A percentile compares a stretch with the other conserved stretches of the same genome.
Evolutionary conservation across 768 basidiomycete species (phyloP).

Genomic region (Boletus huronensis): DNA sequence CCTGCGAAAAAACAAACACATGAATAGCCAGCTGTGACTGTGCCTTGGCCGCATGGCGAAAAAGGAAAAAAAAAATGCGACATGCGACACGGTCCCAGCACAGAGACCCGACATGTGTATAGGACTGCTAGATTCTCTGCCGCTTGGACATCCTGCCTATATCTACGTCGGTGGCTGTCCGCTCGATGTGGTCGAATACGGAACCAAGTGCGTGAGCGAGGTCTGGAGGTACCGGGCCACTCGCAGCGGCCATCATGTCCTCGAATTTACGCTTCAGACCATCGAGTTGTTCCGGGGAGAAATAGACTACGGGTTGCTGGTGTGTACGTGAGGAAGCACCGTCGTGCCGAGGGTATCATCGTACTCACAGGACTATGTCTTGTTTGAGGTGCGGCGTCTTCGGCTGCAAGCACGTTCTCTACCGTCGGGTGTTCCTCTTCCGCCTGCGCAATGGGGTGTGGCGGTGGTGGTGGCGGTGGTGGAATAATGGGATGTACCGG

Average conservation of each 20-base stretch:
- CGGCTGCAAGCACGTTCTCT: constrained; percentile 15
- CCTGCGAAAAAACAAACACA: background rate
- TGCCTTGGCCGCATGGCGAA: background rate
- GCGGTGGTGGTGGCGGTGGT: constrained; percentile 4
- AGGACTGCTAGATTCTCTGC: constrained; percentile 18
- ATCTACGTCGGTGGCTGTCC: constrained; percentile 27
- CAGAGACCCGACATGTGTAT: background rate
- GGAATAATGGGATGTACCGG: constrained; percentile 8
- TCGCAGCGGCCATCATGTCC: constrained; percentile 29
- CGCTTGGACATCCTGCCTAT: constrained; percentile 25
- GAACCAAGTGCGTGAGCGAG: constrained; percentile 32
- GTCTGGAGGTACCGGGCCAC: constrained; percentile 30
- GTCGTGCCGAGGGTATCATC: background rate
- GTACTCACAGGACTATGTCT: constrained; percentile 16
- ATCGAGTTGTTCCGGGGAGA: constrained; percentile 30
- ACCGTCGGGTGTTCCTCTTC: constrained; percentile 15
- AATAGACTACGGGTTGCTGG: constrained; percentile 28
- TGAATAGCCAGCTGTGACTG: background rate
- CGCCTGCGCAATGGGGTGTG: constrained; percentile 10
- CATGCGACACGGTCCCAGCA: background rate
- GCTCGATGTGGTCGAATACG: constrained; percentile 34
- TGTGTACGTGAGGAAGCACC: background rate
- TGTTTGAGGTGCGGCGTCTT: constrained; percentile 19
- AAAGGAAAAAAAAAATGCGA: background rate
- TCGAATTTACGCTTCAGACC: constrained; percentile 32